These are phyloP conservation scores for Xylariaceae sp. DNA, from an alignment of 2,329 filamentous ascomycete genomes.

Conservation along the genomic window DNA sequence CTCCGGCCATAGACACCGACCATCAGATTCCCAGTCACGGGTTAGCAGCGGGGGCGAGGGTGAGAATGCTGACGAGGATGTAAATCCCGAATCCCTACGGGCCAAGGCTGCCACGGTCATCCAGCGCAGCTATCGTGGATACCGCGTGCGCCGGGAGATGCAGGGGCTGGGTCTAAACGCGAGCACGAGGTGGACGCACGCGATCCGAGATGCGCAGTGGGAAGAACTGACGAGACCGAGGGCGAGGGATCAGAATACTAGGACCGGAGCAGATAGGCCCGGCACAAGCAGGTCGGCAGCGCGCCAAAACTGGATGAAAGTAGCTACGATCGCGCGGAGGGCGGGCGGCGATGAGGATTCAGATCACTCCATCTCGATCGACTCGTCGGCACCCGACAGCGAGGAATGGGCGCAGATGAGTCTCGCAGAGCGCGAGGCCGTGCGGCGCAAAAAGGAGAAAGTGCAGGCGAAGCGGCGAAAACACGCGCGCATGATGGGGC, in stretches of 20 bases:
- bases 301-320: slow-evolving; percentile 77
- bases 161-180: slow-evolving; percentile 72
- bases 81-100: slow-evolving; percentile 35
- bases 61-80: slow-evolving; percentile 8
- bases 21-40: slow-evolving; percentile 22
- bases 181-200: slow-evolving; percentile 74
- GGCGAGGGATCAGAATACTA: slow-evolving; percentile 38
- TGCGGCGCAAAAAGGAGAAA: slow-evolving; percentile 51
- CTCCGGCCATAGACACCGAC: slow-evolving; percentile 15
- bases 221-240: slow-evolving; percentile 57
- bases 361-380: slow-evolving; percentile 52
- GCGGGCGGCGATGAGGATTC: slow-evolving; percentile 72
- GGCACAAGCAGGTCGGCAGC: slow-evolving; percentile 51
- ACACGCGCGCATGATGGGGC: slow-evolving; percentile 78
- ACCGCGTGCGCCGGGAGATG: slow-evolving; percentile 74
- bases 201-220: slow-evolving; percentile 64
- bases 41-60: slow-evolving; percentile 10
- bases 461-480: slow-evolving; percentile 65
- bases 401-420: slow-evolving; percentile 38
- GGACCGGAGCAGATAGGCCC: slow-evolving; percentile 25
- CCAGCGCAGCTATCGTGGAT: slow-evolving; percentile 79
- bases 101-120: slow-evolving; percentile 62
- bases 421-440: slow-evolving; percentile 48
- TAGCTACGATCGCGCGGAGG: slow-evolving; percentile 71
- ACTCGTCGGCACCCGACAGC: slow-evolving; percentile 41